These are phyloP conservation scores for Dryadomyces sulphureus DNA, from an alignment of 2,329 filamentous ascomycete species.

Conservation along the genomic window DNA sequence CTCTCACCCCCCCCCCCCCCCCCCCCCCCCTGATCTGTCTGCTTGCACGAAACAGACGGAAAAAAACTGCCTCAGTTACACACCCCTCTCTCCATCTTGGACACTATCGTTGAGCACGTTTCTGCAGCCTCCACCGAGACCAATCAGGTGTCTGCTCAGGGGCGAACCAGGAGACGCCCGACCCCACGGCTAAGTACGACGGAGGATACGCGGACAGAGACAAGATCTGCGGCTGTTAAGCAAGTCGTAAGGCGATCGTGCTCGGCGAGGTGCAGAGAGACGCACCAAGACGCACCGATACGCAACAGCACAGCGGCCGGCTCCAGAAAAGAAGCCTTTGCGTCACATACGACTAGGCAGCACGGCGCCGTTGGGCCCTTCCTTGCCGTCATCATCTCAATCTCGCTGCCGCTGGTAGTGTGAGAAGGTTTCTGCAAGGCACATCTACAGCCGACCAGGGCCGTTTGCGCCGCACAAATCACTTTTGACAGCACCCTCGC, in stretches of 20 bases:
- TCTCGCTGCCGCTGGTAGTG: neutral
- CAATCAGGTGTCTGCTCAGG: neutral
- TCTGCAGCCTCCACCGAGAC: neutral
- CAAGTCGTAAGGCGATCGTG: neutral
- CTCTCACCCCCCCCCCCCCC: neutral
- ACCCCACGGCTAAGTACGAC: neutral
- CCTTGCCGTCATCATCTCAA: neutral
- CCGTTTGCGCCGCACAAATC: neutral
- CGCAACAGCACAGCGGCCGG: too few species aligned
- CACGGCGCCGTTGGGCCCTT: neutral
- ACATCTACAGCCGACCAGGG: too few species aligned
- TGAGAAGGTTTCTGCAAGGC: conserved; percentile 4
- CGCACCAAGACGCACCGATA: neutral
- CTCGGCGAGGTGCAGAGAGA: too few species aligned
- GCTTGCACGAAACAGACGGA: too few species aligned
- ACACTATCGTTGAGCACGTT: conserved; percentile 3
- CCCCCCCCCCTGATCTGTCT: neutral
- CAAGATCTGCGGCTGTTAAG: neutral
- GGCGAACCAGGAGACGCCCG: neutral
- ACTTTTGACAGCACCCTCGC: neutral
- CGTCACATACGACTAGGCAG: neutral
- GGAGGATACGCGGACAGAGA: neutral
- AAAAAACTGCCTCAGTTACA: neutral
- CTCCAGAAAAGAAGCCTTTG: neutral
- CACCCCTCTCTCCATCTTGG: neutral